A percentile compares a stretch with the other conserved stretches of the same genome.
Evolutionary conservation across 371 early-diverging fungal genomes (phyloP).

Genomic region (Mucor mucedo): DNA sequence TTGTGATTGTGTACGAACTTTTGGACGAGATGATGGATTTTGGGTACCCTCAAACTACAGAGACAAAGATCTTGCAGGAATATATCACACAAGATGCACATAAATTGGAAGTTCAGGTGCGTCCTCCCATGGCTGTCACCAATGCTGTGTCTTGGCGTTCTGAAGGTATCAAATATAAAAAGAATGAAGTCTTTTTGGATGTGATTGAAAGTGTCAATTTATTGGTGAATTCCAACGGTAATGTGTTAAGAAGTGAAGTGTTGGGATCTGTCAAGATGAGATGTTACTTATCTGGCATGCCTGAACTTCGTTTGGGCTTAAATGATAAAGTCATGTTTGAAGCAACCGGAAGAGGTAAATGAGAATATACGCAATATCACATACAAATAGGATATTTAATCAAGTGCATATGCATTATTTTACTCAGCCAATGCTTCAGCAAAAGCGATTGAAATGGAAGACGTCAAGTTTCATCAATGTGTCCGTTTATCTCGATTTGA

Average conservation of each 20-base stretch:
- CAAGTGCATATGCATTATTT: no score
- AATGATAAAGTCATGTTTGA: conserved; percentile 99
- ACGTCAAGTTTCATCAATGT: conserved; percentile 99
- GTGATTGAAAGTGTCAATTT: conserved; percentile 97
- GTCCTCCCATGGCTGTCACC: conserved; percentile 97
- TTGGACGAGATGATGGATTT: conserved; percentile 99
- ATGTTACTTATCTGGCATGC: conserved; percentile 97
- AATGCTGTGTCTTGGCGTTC: conserved; percentile 98
- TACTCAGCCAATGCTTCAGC: conserved; percentile 67
- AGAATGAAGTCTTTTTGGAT: conserved; percentile 98
- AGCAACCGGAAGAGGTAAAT: conserved; percentile 84
- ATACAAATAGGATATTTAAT: no score
- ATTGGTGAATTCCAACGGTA: conserved; percentile 93
- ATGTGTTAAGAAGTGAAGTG: conserved; percentile 95
- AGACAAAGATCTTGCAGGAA: conserved; percentile 95
- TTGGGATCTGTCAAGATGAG: conserved; percentile 96
- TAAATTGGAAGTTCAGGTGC: conserved; percentile 87
- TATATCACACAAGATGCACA: conserved; percentile 98
- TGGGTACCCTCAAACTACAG: conserved; percentile 98
- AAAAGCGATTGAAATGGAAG: conserved; percentile 99
- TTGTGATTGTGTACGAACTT: conserved; percentile 94
- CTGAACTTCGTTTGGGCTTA: conserved; percentile 96
- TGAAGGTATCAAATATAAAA: conserved; percentile 95
- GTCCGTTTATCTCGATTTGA: conserved; percentile 95
- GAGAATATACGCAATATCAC: no score